Evolutionary conservation across 345 rosid species (phyloP).

Genomic region (Arabidopsis arenosa): DNA sequence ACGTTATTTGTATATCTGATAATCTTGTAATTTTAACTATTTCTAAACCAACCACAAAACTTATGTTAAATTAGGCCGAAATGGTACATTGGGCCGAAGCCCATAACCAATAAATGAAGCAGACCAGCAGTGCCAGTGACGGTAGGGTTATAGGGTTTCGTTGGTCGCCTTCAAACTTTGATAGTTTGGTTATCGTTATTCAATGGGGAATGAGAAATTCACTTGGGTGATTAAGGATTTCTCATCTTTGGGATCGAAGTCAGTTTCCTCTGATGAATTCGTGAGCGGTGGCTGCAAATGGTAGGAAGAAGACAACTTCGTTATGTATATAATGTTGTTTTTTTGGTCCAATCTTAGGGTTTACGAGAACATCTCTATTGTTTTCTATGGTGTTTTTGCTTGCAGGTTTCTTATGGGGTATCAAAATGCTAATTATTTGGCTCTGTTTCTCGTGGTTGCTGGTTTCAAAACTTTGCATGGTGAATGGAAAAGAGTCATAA

Average conservation of each 20-base stretch:
- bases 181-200: background rate
- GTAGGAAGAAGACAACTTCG: background rate
- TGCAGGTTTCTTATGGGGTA: background rate
- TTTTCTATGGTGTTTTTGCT: background rate
- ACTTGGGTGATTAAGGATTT: background rate
- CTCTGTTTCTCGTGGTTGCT: background rate
- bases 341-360: background rate
- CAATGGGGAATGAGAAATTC: background rate
- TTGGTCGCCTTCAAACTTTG: background rate
- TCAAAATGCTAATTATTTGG: background rate
- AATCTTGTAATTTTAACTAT: too few relatives aligned
- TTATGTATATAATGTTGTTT: background rate
- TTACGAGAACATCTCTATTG: background rate
- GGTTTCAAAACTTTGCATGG: background rate
- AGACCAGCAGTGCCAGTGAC: background rate
- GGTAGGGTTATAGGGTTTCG: background rate
- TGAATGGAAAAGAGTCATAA: background rate
- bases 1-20: too few relatives aligned
- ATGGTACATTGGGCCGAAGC: too few relatives aligned
- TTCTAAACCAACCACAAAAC: too few relatives aligned
- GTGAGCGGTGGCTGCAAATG: too few relatives aligned
- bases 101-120: too few relatives aligned
- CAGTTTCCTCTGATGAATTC: too few relatives aligned
- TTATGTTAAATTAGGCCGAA: too few relatives aligned
- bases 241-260: too few relatives aligned